Percentiles rank a stretch among this genome's conserved stretches.
Conservation (phyloP, 805 yeast genomes). For the Barnettozyma californica region DNA sequence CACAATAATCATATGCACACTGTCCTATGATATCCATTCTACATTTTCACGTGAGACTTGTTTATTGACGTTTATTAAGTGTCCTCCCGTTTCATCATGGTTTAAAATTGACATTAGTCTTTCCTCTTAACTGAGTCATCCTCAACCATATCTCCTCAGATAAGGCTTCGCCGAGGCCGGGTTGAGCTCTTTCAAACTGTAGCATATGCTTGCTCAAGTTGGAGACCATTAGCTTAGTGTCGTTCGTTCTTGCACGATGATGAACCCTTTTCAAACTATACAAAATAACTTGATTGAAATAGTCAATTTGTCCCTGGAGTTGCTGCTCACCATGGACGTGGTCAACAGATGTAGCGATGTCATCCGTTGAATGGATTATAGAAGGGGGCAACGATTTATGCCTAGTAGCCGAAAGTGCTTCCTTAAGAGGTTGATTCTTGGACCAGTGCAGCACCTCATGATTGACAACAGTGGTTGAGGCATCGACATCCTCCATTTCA, state of each 20-base stretch:
- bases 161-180: conserved; percentile 64
- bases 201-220: conserved; percentile 36
- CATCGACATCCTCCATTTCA: neutral
- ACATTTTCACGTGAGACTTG: neutral
- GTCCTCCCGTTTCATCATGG: neutral
- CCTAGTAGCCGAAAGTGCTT: neutral
- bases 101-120: neutral
- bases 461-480: neutral
- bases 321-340: neutral
- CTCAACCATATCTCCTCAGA: conserved; percentile 54
- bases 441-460: neutral
- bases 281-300: conserved; percentile 36
- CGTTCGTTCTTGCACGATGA: conserved; percentile 45
- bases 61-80: neutral
- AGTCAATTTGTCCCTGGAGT: conserved; percentile 24
- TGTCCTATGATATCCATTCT: too few species aligned
- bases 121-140: conserved; percentile 22
- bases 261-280: conserved; percentile 43
- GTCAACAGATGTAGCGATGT: neutral
- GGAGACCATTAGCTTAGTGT: conserved; percentile 42
- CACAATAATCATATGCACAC: neutral
- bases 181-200: conserved; percentile 44
- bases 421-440: neutral
- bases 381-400: neutral
- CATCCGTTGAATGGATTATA: neutral